A percentile compares a stretch with the other conserved stretches of the same genome.
Evolutionary conservation across 78 protist species (phyloP).

Genomic region (Guillardia theta): DNA sequence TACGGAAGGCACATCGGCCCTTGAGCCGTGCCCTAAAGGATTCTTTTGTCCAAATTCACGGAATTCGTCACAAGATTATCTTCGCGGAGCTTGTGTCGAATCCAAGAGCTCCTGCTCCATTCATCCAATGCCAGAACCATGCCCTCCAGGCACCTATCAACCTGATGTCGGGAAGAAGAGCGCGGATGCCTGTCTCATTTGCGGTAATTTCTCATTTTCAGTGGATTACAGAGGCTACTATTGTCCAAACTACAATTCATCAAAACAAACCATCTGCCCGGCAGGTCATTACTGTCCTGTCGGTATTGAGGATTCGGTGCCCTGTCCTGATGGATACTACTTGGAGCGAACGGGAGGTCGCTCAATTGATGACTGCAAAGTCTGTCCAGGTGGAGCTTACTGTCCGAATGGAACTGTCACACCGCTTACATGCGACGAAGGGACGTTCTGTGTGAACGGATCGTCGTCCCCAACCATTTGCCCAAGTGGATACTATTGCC

Average conservation of each 20-base stretch:
- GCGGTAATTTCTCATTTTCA: no score
- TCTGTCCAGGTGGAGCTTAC: conserved; percentile 50
- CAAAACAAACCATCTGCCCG: background rate
- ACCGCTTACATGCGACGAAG: conserved; percentile 52
- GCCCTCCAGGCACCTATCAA: conserved; percentile 1
- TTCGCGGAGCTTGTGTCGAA: no score
- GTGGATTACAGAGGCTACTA: background rate
- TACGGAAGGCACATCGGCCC: background rate
- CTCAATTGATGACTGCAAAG: conserved; percentile 41
- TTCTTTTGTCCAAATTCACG: conserved; percentile 56
- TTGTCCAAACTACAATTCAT: background rate
- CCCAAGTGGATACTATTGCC: conserved; percentile 36
- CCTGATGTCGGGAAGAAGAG: no score
- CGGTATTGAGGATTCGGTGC: background rate
- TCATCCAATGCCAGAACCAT: background rate
- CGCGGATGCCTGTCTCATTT: no score
- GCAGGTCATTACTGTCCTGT: background rate
- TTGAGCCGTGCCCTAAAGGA: conserved; percentile 42
- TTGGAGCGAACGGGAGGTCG: background rate
- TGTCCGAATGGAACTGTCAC: conserved; percentile 10
- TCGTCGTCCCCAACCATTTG: conserved; percentile 27
- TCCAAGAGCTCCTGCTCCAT: no score
- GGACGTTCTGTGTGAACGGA: conserved; percentile 48
- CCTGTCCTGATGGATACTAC: conserved; percentile 64
- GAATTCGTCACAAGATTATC: background rate